phyloP scores from a whole-genome alignment of 805 yeast species.

The Pichia phayaonensis region DNA sequence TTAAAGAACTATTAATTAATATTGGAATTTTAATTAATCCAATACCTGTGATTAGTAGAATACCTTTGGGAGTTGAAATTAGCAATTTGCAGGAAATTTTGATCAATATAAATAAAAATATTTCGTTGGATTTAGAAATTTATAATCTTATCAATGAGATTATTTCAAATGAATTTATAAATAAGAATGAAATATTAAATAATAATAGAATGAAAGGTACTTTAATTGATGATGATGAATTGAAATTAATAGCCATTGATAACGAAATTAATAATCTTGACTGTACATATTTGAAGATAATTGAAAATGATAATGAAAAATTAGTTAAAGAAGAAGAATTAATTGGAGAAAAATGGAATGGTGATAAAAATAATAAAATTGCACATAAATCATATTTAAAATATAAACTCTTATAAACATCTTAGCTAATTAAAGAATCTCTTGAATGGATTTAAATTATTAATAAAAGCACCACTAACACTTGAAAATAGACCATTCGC shows the following conservation, averaged over 20 bases:
- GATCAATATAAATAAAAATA: conserved; percentile 52
- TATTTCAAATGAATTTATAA: conserved; percentile 43
- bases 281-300: conserved; percentile 5
- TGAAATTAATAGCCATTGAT: not conserved
- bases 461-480: conserved; percentile 36
- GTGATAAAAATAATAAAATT: conserved; percentile 25
- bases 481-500: conserved; percentile 52
- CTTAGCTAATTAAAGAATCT: conserved; percentile 9
- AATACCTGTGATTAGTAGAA: conserved; percentile 54
- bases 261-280: conserved; percentile 1
- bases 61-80: conserved; percentile 56
- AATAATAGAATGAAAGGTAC: conserved; percentile 29
- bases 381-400: conserved; percentile 27
- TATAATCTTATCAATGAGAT: conserved; percentile 49
- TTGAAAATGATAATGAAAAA: not conserved
- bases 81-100: conserved; percentile 59
- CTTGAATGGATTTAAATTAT: conserved; percentile 38
- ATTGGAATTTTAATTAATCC: conserved; percentile 64
- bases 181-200: conserved; percentile 26
- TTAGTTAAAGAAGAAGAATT: conserved; percentile 26
- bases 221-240: conserved; percentile 18
- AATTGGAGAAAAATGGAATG: conserved; percentile 28
- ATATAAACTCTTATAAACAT: conserved; percentile 6
- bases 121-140: conserved; percentile 47
- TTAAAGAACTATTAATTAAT: conserved; percentile 62